Evolutionary conservation across 1,284 basidiomycete genomes (phyloP).

Genomic region (Ustilago loliicola): DNA sequence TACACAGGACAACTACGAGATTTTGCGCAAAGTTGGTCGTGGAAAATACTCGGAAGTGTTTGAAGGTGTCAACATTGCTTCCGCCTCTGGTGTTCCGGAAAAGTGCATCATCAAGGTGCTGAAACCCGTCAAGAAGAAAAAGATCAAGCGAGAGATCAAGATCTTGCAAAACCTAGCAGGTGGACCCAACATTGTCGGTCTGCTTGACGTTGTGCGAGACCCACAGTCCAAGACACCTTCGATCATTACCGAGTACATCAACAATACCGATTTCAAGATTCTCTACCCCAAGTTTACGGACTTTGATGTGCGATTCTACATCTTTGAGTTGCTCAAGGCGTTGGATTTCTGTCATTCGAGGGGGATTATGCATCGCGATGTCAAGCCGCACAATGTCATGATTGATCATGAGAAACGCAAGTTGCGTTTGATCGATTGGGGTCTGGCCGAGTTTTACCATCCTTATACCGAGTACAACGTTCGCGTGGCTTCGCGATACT

Average conservation of each 20-base stretch:
- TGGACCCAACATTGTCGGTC: conserved; percentile 86
- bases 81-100: conserved; percentile 77
- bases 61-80: conserved; percentile 91
- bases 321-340: conserved; percentile 96
- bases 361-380: conserved; percentile 99
- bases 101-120: conserved; percentile 99
- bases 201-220: conserved; percentile 96
- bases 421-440: conserved; percentile 97
- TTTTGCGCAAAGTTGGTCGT: conserved; percentile 93
- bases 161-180: conserved; percentile 96
- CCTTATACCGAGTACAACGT: conserved; percentile 98
- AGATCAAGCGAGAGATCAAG: conserved; percentile 99
- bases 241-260: conserved; percentile 97
- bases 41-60: conserved; percentile 87
- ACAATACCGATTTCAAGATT: conserved; percentile 98
- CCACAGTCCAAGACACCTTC: conserved; percentile 92
- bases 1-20: conserved; percentile 95
- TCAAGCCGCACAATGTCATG: conserved; percentile 99
- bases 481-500: conserved; percentile 95
- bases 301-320: conserved; percentile 95
- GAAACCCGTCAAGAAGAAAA: conserved; percentile 99
- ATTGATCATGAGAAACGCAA: conserved; percentile 97
- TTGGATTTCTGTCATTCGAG: conserved; percentile 98
- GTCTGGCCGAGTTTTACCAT: conserved; percentile 97
- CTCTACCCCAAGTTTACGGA: conserved; percentile 95